A percentile compares a stretch with the other conserved stretches of the same genome.
phyloP scores from a whole-genome alignment of 2,329 filamentous ascomycete genomes.

The Stemphylium vesicarium region DNA sequence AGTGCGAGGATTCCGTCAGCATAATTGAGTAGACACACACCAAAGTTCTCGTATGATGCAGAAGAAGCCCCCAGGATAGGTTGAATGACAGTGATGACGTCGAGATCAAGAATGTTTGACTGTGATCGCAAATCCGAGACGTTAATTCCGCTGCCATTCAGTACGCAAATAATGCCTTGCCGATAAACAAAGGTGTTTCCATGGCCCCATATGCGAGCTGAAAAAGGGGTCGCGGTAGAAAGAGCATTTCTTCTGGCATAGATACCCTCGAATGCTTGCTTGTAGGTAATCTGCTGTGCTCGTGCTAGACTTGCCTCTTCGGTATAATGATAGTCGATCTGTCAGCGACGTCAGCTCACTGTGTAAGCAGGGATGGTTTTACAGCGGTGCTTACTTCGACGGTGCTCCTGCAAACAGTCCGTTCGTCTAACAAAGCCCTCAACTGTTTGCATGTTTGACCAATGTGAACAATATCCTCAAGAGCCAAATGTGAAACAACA shows the following conservation, averaged over 20 bases:
- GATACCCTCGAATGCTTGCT: conserved; percentile 63
- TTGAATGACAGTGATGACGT: conserved; percentile 27
- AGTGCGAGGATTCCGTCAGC: conserved; percentile 43
- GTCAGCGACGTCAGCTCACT: conserved; percentile 2
- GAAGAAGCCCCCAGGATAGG: conserved; percentile 8
- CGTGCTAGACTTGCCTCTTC: conserved; percentile 54
- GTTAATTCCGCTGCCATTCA: conserved; percentile 60
- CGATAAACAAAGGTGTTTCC: conserved; percentile 68
- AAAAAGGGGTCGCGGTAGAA: conserved; percentile 66
- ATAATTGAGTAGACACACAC: conserved; percentile 41
- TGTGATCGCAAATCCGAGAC: conserved; percentile 63
- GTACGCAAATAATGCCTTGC: conserved; percentile 70
- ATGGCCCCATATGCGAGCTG: conserved; percentile 64
- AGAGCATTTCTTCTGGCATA: conserved; percentile 68
- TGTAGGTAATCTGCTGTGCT: conserved; percentile 52
- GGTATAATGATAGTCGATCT: conserved; percentile 54
- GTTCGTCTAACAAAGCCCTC: conserved; percentile 58
- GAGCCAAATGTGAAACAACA: conserved; percentile 61
- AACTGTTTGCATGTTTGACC: conserved; percentile 61
- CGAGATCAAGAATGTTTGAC: conserved; percentile 17
- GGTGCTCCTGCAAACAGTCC: conserved; percentile 63
- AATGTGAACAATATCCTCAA: conserved; percentile 65
- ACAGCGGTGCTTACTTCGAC: conserved; percentile 59
- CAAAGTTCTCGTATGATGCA: conserved; percentile 48
- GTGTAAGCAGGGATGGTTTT: conserved; percentile 10